Base-by-base conservation (phyloP, 495 filamentous ascomycete species). In the Platismatia glauca region DNA sequence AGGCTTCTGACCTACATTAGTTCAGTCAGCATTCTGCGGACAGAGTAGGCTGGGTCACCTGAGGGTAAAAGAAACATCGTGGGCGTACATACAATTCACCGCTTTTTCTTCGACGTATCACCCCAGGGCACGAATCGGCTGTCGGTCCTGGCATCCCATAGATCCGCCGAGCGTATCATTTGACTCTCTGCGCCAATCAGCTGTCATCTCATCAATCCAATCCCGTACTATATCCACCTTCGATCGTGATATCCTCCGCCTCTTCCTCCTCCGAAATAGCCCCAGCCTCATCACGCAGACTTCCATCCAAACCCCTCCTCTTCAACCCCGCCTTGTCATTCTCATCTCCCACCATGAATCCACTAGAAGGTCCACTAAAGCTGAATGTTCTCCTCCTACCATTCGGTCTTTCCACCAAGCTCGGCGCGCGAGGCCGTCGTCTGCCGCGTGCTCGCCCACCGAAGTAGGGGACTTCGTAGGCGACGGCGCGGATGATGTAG, bases 371-470 rank as follows among this genome's bases (percentile, higher is more conserved):
- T 11, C 31, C 55, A 58, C 55, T 67, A 35, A 86, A 61, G 60
- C 78, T 80, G 61, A 86, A 82, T 1, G 71, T 73, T 50, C 82
- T 72, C 24, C 74, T 72, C 61, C 75, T 77, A 1, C 84, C 83
- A 66, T 74, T 79, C 9, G 85, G 79, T 33, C 85, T 70, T 65
- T 86, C 84, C 33, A 75, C 81, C 55, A 90, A 74, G 62, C 80
- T 86, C 31, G 86, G 86, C 37, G 84, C 84, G 39, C 84, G 77
- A 7, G 87, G 87, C 60, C 82, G 78, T 53, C 80, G 77, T 50
- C 76, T 76, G 7, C 86, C 87, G 18, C 81, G 76, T 34, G 86
- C 85, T 60, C 87, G 75, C 7, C 86, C 86, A 1, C 87, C 87
- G 34, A 87, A 64, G 48, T 77, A 70, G 2, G 87, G 87, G 1